These are phyloP conservation scores for Eragrostis tef DNA, from an alignment of 202 grass and related monocot genomes.

Conservation along the genomic window DNA sequence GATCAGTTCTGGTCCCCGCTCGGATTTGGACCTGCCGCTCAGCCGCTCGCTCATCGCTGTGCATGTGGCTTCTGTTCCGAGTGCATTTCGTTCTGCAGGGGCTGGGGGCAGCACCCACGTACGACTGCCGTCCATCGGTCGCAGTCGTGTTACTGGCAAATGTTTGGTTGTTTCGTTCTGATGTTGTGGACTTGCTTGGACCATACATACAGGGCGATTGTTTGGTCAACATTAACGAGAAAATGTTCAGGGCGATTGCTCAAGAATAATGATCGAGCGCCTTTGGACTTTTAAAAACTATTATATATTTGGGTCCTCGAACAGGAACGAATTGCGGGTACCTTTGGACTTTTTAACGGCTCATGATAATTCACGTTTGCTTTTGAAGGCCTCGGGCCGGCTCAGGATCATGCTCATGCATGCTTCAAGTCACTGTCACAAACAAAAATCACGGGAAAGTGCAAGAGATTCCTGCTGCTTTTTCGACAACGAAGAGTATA, in stretches of 20 bases:
- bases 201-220: no score
- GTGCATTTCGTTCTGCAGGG: neutral
- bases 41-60: no score
- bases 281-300: neutral
- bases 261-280: neutral
- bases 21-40: neutral
- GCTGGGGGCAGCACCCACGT: neutral
- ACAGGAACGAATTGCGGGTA: neutral
- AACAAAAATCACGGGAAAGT: conserved; percentile 41
- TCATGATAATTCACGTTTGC: neutral
- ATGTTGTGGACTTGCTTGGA: no score
- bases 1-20: neutral
- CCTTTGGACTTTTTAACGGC: neutral
- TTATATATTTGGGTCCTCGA: neutral
- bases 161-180: no score
- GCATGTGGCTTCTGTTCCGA: neutral
- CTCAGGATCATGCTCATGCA: neutral
- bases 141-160: no score
- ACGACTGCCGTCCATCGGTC: neutral
- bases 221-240: neutral
- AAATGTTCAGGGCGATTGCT: neutral
- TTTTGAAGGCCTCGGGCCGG: neutral
- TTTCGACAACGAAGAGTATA: neutral
- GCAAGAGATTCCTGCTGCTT: neutral
- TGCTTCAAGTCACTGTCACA: conserved; percentile 9